Evolutionary conservation across 192 early-diverging fungal genomes (phyloP).

Genomic region (Funneliformis mosseae): DNA sequence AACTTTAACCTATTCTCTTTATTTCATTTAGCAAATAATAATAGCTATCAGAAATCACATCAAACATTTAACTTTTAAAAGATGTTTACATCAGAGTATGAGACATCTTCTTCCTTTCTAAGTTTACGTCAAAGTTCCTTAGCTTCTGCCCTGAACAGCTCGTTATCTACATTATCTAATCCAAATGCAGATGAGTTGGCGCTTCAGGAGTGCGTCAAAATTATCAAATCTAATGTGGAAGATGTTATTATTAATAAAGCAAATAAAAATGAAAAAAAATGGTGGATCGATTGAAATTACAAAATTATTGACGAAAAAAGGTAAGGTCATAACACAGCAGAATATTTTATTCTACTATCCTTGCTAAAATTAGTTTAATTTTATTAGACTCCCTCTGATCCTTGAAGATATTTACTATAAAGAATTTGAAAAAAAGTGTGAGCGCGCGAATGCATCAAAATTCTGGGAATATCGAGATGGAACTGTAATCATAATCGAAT

Average conservation of each 20-base stretch:
- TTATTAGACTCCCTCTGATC: constrained; percentile 16
- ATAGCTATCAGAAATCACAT: too few relatives aligned
- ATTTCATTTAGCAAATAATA: too few relatives aligned
- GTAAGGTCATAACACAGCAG: neutral
- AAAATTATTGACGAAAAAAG: constrained; percentile 16
- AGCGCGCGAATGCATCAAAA: neutral
- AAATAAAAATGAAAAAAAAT: constrained; percentile 1
- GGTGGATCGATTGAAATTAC: constrained; percentile 7
- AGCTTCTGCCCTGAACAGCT: too few relatives aligned
- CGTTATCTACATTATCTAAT: too few relatives aligned
- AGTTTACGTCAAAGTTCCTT: too few relatives aligned
- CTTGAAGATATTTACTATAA: neutral
- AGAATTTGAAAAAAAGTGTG: constrained; percentile 3
- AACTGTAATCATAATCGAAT: neutral
- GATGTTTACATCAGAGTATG: too few relatives aligned
- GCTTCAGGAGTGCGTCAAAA: neutral
- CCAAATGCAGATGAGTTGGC: constrained; percentile 1
- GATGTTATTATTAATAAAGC: constrained; percentile 12
- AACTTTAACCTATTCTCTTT: too few relatives aligned
- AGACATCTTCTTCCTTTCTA: too few relatives aligned
- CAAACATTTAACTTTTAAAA: too few relatives aligned
- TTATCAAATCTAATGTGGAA: neutral
- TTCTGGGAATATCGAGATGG: constrained; percentile 1
- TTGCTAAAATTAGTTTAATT: neutral
- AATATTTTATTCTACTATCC: neutral